Evolutionary conservation across 2,329 filamentous ascomycete species (phyloP).

Genomic region (Phyllosticta citrichinensis): DNA sequence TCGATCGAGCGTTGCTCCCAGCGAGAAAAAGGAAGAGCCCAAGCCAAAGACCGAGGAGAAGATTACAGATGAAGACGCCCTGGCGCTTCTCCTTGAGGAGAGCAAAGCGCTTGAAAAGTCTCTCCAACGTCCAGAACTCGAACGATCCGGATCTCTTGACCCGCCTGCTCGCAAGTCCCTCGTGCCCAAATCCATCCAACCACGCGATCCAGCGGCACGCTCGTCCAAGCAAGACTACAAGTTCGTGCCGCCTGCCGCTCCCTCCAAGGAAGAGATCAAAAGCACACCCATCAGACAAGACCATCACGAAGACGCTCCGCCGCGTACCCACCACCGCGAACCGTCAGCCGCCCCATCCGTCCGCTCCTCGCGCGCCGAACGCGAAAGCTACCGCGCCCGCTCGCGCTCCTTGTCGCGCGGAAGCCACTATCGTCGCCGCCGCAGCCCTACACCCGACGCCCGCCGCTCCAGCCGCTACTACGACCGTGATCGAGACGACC

Average conservation of each 20-base stretch:
- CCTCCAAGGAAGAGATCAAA: not conserved
- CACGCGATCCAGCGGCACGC: slow-evolving; percentile 20
- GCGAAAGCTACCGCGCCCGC: slow-evolving; percentile 13
- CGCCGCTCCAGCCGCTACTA: slow-evolving; percentile 19
- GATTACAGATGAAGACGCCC: slow-evolving; percentile 22
- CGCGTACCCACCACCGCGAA: not conserved
- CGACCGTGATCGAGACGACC: slow-evolving; percentile 4
- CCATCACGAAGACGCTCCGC: not conserved
- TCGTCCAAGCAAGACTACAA: slow-evolving; percentile 20
- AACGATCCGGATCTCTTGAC: slow-evolving; percentile 29
- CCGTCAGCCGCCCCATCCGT: slow-evolving; percentile 1
- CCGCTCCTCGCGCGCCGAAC: slow-evolving; percentile 13
- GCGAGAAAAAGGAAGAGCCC: slow-evolving; percentile 13
- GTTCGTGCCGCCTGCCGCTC: not conserved
- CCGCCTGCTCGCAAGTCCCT: slow-evolving; percentile 29
- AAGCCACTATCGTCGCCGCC: slow-evolving; percentile 15
- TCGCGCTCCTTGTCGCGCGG: slow-evolving; percentile 2
- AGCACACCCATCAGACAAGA: not conserved
- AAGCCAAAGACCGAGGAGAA: slow-evolving; percentile 22
- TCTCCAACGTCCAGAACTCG: slow-evolving; percentile 25
- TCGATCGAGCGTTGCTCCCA: slow-evolving; percentile 6
- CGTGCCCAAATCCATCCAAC: slow-evolving; percentile 18
- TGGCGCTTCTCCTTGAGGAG: slow-evolving; percentile 26
- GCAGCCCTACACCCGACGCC: slow-evolving; percentile 20
- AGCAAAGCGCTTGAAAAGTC: slow-evolving; percentile 29